Conservation (phyloP, 768 basidiomycete species). For the Termitomyces sp. region DNA sequence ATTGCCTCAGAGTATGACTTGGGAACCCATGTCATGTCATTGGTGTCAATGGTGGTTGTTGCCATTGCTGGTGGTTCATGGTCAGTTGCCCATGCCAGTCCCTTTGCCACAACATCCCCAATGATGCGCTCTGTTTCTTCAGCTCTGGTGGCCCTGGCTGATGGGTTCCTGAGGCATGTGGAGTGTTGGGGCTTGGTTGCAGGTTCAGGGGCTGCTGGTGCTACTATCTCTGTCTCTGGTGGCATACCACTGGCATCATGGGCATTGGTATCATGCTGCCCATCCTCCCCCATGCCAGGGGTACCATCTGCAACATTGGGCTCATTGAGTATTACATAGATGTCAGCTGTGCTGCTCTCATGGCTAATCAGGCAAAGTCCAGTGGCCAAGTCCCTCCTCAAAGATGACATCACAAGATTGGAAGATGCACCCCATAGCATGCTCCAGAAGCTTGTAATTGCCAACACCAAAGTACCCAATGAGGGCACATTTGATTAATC, state of each 20-base stretch:
- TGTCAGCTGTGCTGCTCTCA: neutral
- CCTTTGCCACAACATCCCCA: neutral
- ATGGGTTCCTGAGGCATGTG: neutral
- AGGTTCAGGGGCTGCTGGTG: neutral
- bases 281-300: neutral
- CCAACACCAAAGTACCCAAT: too few relatives aligned
- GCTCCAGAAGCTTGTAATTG: too few relatives aligned
- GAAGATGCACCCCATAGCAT: too few relatives aligned
- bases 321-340: neutral
- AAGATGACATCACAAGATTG: too few relatives aligned
- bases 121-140: neutral
- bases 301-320: neutral
- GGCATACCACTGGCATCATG: too few relatives aligned
- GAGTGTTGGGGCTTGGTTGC: neutral
- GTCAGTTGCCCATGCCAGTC: neutral
- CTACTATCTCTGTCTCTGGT: neutral
- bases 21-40: too few relatives aligned
- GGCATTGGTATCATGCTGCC: too few relatives aligned
- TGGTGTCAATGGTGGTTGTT: neutral
- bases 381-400: too few relatives aligned
- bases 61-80: neutral
- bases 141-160: neutral
- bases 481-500: too few relatives aligned
- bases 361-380: too few relatives aligned
- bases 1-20: too few relatives aligned